Evolutionary conservation across 192 early-diverging fungal species (phyloP).

Genomic region (Piromyces finnis): DNA sequence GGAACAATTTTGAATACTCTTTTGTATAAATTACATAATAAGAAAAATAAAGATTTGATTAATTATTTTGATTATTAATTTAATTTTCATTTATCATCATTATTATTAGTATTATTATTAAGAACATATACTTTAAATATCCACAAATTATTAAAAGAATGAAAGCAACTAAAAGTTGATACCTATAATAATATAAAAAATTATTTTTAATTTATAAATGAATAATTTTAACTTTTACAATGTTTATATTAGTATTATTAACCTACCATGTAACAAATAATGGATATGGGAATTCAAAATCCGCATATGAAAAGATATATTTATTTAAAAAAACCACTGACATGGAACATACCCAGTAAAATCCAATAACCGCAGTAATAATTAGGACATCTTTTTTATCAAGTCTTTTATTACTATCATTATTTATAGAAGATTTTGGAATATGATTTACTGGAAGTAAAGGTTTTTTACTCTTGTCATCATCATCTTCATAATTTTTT

Average conservation of each 20-base stretch:
- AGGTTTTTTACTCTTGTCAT: background rate
- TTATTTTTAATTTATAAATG: too few species aligned
- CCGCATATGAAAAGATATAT: slow-evolving; percentile 34
- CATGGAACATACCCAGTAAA: slow-evolving; percentile 40
- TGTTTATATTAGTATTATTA: too few species aligned
- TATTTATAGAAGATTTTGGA: background rate
- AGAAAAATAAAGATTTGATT: too few species aligned
- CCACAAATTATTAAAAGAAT: slow-evolving; percentile 29
- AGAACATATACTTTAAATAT: slow-evolving; percentile 17
- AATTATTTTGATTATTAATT: too few species aligned
- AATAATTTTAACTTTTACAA: too few species aligned
- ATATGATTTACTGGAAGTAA: background rate
- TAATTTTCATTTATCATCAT: too few species aligned
- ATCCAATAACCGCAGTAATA: slow-evolving; percentile 23
- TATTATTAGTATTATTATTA: too few species aligned
- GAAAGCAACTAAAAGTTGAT: slow-evolving; percentile 37
- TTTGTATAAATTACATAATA: too few species aligned
- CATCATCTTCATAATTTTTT: background rate
- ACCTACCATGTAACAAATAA: slow-evolving; percentile 40
- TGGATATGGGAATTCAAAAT: slow-evolving; percentile 44
- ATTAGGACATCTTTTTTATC: background rate
- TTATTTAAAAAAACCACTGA: slow-evolving; percentile 50
- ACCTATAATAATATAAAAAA: slow-evolving; percentile 1
- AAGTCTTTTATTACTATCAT: background rate
- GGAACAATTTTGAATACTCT: slow-evolving; percentile 34